Evolutionary conservation across 2,329 filamentous ascomycete genomes (phyloP).

Genomic region (Aureobasidium sp.): DNA sequence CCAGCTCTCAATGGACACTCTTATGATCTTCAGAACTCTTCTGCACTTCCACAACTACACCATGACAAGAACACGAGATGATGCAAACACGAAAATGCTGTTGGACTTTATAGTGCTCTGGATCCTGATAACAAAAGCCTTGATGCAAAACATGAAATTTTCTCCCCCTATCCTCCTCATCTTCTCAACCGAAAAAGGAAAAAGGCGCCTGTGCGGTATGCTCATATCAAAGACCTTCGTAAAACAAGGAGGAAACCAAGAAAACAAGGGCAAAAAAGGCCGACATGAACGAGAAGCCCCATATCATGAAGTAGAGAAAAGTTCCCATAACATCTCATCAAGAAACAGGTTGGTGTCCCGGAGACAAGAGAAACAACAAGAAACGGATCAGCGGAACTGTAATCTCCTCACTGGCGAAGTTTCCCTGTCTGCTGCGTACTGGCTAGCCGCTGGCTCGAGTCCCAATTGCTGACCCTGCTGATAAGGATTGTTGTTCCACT

Average conservation of each 20-base stretch:
- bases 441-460: constrained; percentile 29
- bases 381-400: constrained; percentile 23
- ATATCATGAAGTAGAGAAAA: background rate
- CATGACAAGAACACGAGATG: background rate
- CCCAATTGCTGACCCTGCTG: constrained; percentile 19
- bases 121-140: background rate
- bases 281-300: background rate
- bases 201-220: background rate
- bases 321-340: background rate
- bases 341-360: background rate
- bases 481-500: constrained; percentile 25
- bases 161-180: background rate
- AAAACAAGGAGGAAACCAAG: background rate
- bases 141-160: background rate
- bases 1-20: too few relatives aligned
- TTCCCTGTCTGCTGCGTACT: constrained; percentile 24
- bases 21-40: background rate
- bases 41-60: background rate
- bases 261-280: background rate
- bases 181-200: background rate
- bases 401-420: constrained; percentile 29
- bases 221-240: background rate
- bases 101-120: background rate
- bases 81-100: background rate
- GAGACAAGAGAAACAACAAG: background rate